Evolutionary conservation across 495 filamentous ascomycete genomes (phyloP).

Genomic region (Xylaria acuta): DNA sequence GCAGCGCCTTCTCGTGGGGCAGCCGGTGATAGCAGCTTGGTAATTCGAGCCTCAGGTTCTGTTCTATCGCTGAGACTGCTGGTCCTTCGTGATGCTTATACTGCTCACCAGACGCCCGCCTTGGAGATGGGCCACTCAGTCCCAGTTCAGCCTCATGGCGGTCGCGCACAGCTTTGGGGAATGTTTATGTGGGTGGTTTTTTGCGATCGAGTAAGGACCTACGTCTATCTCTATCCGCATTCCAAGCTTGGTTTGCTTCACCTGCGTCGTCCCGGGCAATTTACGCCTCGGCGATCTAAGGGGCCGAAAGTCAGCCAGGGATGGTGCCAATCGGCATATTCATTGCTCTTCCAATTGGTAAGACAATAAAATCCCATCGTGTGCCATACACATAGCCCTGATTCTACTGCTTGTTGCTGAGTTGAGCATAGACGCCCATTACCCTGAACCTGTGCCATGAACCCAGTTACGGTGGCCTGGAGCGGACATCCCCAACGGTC

Average conservation of each 20-base stretch:
- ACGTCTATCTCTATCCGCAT: not conserved
- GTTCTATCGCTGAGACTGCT: not conserved
- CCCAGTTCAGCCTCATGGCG: not conserved
- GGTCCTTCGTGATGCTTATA: slow-evolving; percentile 26
- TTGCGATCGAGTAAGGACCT: slow-evolving; percentile 9
- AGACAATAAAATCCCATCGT: slow-evolving; percentile 14
- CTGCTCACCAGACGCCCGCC: not conserved
- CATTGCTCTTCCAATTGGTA: slow-evolving; percentile 6
- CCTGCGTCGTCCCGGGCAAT: slow-evolving; percentile 8
- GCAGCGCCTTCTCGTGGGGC: slow-evolving; percentile 24
- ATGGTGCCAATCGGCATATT: slow-evolving; percentile 20
- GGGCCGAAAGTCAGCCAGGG: slow-evolving; percentile 14
- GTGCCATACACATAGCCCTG: slow-evolving; percentile 13
- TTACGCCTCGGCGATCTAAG: slow-evolving; percentile 14
- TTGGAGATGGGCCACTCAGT: not conserved
- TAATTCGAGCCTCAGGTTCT: slow-evolving; percentile 12
- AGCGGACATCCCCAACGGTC: slow-evolving; percentile 46
- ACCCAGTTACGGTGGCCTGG: slow-evolving; percentile 36
- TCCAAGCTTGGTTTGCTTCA: slow-evolving; percentile 7
- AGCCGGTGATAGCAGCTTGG: slow-evolving; percentile 9
- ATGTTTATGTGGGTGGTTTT: slow-evolving; percentile 4
- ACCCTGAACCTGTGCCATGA: slow-evolving; percentile 25
- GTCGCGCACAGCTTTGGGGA: not conserved
- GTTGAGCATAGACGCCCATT: slow-evolving; percentile 16
- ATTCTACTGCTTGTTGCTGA: slow-evolving; percentile 23